Evolutionary conservation across 1,284 basidiomycete species (phyloP).

Genomic region (Ganoderma meredithae): DNA sequence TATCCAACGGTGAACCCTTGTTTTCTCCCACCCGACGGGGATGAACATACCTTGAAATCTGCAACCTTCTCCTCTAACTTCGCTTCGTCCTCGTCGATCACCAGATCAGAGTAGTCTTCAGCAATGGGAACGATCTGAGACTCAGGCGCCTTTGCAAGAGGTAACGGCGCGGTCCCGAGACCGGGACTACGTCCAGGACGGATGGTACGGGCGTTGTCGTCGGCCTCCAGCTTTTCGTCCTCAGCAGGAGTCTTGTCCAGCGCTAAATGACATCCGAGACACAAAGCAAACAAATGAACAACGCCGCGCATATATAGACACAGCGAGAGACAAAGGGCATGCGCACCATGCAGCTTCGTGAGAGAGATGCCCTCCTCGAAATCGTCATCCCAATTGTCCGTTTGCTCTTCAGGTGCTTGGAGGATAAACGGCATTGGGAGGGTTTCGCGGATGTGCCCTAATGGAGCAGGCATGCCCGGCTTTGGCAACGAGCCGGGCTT

Average conservation of each 20-base stretch:
- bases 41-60: conserved; percentile 72
- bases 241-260: conserved; percentile 67
- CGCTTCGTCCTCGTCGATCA: conserved; percentile 76
- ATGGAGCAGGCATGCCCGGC: conserved; percentile 26
- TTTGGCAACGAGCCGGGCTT: conserved; percentile 39
- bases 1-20: conserved; percentile 34
- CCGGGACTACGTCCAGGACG: conserved; percentile 73
- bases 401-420: conserved; percentile 81
- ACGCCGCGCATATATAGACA: background rate
- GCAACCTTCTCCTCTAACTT: conserved; percentile 79
- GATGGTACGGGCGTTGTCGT: conserved; percentile 82
- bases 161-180: conserved; percentile 47
- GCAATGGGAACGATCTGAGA: conserved; percentile 68
- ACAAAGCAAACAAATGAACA: background rate
- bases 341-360: conserved; percentile 79
- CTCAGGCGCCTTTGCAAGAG: conserved; percentile 66
- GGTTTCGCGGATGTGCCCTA: conserved; percentile 41
- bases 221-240: conserved; percentile 68
- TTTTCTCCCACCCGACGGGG: background rate
- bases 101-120: conserved; percentile 92
- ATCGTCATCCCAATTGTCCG: conserved; percentile 97
- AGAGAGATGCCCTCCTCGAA: conserved; percentile 94
- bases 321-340: background rate
- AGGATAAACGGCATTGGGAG: conserved; percentile 50
- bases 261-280: conserved; percentile 46